Evolutionary conservation across 805 yeast species (phyloP).

Genomic region (Komagataella pastoris): DNA sequence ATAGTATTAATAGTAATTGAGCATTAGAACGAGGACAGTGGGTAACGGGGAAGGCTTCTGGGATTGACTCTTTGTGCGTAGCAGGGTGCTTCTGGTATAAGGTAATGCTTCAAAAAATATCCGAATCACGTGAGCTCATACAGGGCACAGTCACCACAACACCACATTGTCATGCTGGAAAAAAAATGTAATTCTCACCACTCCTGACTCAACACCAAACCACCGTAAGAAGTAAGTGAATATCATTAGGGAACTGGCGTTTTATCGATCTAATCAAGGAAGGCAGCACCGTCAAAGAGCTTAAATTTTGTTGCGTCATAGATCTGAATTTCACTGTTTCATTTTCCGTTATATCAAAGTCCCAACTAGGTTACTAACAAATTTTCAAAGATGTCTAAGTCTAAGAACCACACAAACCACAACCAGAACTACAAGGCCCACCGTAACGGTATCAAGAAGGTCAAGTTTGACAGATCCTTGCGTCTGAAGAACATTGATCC

Average conservation of each 20-base stretch:
- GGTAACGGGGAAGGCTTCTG: neutral
- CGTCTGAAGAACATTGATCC: conserved; percentile 98
- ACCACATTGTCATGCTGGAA: neutral
- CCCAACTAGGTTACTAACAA: neutral
- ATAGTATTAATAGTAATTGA: neutral
- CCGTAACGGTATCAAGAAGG: conserved; percentile 99
- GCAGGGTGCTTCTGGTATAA: neutral
- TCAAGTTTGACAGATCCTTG: conserved; percentile 95
- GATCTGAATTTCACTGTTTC: neutral
- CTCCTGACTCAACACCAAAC: neutral
- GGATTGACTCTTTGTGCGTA: no score
- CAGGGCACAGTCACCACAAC: neutral
- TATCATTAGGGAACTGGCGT: neutral
- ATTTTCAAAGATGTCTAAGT: conserved; percentile 73
- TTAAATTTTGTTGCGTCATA: neutral
- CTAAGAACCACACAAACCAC: conserved; percentile 99
- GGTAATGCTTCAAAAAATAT: neutral
- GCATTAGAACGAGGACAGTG: neutral
- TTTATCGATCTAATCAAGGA: neutral
- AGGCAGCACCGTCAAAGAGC: neutral
- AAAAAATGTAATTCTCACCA: neutral
- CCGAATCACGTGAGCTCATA: neutral
- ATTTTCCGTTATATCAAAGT: neutral
- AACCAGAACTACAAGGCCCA: conserved; percentile 99
- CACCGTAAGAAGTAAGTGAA: neutral